Base-by-base conservation (phyloP, 2,329 filamentous ascomycete genomes). In the Plectosphaerella cucumerina region DNA sequence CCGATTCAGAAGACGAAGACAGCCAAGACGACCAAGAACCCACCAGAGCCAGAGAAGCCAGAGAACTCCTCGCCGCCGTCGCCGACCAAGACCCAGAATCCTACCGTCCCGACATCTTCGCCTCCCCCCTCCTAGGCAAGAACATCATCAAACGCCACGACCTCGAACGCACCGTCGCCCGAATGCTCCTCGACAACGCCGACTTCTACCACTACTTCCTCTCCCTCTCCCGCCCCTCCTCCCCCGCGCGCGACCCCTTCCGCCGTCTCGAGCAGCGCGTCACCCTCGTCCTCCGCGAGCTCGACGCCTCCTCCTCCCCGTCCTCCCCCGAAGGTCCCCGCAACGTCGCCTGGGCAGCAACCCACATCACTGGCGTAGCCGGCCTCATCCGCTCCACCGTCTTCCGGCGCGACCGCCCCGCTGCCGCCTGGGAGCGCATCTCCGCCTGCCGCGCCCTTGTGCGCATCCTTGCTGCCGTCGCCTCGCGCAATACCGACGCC, bases 191-290 rank as follows among this genome's bases (percentile, higher is more conserved):
- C 20, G 70, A 74, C 54, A 80, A 81, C 57, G 70, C 78, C 60
- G 72, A 75, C 39, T 75, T 82, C 64, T 79, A 82, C 59, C 67
- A 76, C 48, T 76, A 79, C 64, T 76, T 82, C 52, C 68, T 73
- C 44, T 70, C 71, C 15, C 65, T 71, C 9, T 69, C 76, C 49
- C 65, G 66, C n/a, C 68, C 77, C 3, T 62, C 66, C 44, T 75
- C 77, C 51, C 65, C 66, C 21, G 65, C 74, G 33, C 71, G 70
- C 39, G 73, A 78, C 53, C 69, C 69, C 4, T 80, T 80, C 52
- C 69, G 72, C 46, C 72, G 70, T 44, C 71, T 81, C 37, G 68
- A 72, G 39, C 73, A 75, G 53, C 73, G 77, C 9, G 69, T 75
- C 11, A 68, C 72, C 44, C 69, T 68, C 11, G 73, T 79, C n/a